phyloP scores from a whole-genome alignment of 106 monocot species.

The Acorus calamus region DNA sequence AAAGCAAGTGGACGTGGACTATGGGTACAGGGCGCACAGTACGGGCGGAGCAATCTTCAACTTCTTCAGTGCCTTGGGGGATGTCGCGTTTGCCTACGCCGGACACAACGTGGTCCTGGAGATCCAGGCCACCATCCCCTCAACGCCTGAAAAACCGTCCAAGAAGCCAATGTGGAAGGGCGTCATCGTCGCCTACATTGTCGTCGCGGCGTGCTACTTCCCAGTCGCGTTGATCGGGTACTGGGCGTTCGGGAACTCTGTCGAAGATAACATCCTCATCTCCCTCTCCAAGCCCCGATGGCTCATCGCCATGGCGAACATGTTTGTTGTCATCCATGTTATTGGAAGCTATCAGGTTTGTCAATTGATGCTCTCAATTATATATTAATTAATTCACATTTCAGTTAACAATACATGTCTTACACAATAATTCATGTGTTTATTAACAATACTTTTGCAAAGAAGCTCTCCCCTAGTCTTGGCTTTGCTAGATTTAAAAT shows the following conservation, averaged over 20 bases:
- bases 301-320: slow-evolving; percentile 37
- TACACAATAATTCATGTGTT: background rate
- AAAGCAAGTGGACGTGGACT: slow-evolving; percentile 1
- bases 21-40: slow-evolving; percentile 11
- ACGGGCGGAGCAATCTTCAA: slow-evolving; percentile 12
- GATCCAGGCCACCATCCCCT: slow-evolving; percentile 54
- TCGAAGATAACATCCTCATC: slow-evolving; percentile 36
- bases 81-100: slow-evolving; percentile 21
- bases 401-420: too few species aligned
- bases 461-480: too few species aligned
- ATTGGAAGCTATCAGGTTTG: slow-evolving; percentile 54
- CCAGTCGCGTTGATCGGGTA: slow-evolving; percentile 43
- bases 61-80: slow-evolving; percentile 25
- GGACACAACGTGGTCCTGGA: slow-evolving; percentile 53
- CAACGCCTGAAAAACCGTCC: slow-evolving; percentile 38
- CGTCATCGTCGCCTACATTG: background rate
- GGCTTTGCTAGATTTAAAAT: too few species aligned
- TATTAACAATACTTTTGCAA: too few species aligned
- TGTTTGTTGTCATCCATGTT: slow-evolving; percentile 56
- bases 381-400: background rate
- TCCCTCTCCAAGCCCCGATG: slow-evolving; percentile 29
- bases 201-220: slow-evolving; percentile 32
- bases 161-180: slow-evolving; percentile 23
- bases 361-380: background rate
- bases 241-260: slow-evolving; percentile 43